Evolutionary conservation across 2,329 filamentous ascomycete genomes (phyloP).

Genomic region (Aureobasidium sp.): DNA sequence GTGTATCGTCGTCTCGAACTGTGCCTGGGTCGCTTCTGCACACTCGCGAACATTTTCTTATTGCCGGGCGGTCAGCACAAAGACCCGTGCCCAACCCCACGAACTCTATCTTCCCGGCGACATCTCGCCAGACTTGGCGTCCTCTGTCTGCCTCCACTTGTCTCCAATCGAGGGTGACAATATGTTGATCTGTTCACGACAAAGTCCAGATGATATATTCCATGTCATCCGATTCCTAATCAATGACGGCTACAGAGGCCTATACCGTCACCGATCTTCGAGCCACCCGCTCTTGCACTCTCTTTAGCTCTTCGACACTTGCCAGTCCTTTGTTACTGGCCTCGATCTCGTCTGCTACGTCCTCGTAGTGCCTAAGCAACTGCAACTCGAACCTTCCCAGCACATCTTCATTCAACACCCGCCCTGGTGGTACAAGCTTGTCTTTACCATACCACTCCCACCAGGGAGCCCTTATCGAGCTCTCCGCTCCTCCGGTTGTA

Average conservation of each 20-base stretch:
- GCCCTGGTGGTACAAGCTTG: neutral
- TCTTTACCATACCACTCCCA: slow-evolving; percentile 14
- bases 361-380: slow-evolving; percentile 13
- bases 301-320: slow-evolving; percentile 5
- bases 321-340: slow-evolving; percentile 13
- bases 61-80: neutral
- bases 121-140: neutral
- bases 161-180: too few relatives aligned
- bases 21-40: neutral
- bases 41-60: neutral
- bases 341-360: slow-evolving; percentile 11
- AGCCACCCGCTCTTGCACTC: slow-evolving; percentile 4
- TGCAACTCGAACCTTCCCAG: slow-evolving; percentile 15
- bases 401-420: slow-evolving; percentile 10
- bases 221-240: neutral
- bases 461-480: neutral
- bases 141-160: neutral
- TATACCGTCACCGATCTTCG: slow-evolving; percentile 10
- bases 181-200: too few relatives aligned
- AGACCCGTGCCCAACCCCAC: neutral
- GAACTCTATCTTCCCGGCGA: neutral
- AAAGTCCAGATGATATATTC: neutral
- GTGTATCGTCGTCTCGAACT: neutral
- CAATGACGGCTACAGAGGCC: neutral
- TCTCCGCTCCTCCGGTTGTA: neutral